Evolutionary conservation across 1,139 yeast genomes (phyloP), one percentile per base, ranked within the genome.

Genomic region (Casaregolazyma suthepensis): DNA sequence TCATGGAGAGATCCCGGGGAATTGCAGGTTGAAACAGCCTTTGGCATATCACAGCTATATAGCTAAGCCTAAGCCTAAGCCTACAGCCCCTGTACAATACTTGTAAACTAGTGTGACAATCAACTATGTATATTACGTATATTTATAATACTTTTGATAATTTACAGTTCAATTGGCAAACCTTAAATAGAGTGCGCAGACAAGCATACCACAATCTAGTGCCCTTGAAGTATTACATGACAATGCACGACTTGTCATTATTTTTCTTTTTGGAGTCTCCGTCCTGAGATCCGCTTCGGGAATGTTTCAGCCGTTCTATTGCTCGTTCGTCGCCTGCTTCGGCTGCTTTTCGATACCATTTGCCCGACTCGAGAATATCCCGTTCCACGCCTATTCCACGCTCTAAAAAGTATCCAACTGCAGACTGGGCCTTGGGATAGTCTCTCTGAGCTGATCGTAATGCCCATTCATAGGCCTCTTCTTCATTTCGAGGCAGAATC

Each of bases 401-500:
- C 58, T 89, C 96, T 65, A 82, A 81, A 64, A 91, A 90, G 66
- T 86, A 86, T 20, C 93, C 96, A 46, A 89, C 75, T 0, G 96
- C 88, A 68, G 81, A 85, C 75, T 90, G 96, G 0, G 96, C 98
- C 68, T 88, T 89, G 19, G 90, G 79, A 29, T 79, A 75, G 19
- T 87, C 87, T 48, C 81, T 73, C 52, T 78, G 74, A 0, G 98
- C 97, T 0, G 98, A 93, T 59, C 89, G 77, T 55, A 81, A 73
- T 1, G 97, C 97, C 98, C 98, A 93, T 65, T 88, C 94, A 69
- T 85, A 93, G 0, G 97, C 96, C 69, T 91, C 96, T 54, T 74
- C 78, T 58, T 85, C 89, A 67, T 91, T 94, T 59, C 82, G 81
- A 15, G 84, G 85, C 60, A 93, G 76, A 56, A 83, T 82, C 18